A percentile compares a stretch with the other conserved stretches of the same genome.
phyloP scores from a whole-genome alignment of 2,329 filamentous ascomycete species.

The Cladophialophora immunda region DNA sequence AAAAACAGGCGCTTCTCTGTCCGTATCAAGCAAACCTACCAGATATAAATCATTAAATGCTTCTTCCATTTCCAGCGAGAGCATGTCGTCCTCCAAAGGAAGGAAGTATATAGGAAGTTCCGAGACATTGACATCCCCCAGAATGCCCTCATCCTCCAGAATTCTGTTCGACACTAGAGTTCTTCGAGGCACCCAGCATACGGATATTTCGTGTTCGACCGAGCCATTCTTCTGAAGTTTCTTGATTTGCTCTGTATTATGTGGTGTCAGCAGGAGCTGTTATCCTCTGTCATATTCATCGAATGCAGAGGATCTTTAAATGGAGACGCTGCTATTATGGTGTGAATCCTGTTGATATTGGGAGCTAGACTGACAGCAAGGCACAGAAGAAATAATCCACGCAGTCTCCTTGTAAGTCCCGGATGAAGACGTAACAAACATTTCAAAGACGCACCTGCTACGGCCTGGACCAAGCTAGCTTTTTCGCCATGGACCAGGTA shows the following conservation, averaged over 20 bases:
- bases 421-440: constrained; percentile 41
- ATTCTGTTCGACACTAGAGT: constrained; percentile 91
- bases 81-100: constrained; percentile 86
- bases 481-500: constrained; percentile 93
- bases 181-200: constrained; percentile 94
- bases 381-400: constrained; percentile 28
- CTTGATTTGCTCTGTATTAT: constrained; percentile 80
- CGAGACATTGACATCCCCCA: constrained; percentile 88
- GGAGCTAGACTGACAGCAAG: constrained; percentile 37
- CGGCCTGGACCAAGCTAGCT: constrained; percentile 79
- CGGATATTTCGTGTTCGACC: constrained; percentile 92
- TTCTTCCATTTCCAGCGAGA: constrained; percentile 89
- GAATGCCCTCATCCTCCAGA: constrained; percentile 88
- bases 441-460: constrained; percentile 77
- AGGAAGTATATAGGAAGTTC: constrained; percentile 92
- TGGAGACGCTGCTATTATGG: constrained; percentile 52
- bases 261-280: constrained; percentile 66
- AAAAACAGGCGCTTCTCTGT: not conserved
- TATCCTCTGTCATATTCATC: constrained; percentile 53
- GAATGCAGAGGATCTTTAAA: constrained; percentile 46
- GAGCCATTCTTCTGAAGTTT: constrained; percentile 86
- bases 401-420: constrained; percentile 37
- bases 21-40: constrained; percentile 50
- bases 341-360: constrained; percentile 26
- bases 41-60: constrained; percentile 88